Evolutionary conservation across 306 rosid species (phyloP).

Genomic region (Ceratonia siliqua): DNA sequence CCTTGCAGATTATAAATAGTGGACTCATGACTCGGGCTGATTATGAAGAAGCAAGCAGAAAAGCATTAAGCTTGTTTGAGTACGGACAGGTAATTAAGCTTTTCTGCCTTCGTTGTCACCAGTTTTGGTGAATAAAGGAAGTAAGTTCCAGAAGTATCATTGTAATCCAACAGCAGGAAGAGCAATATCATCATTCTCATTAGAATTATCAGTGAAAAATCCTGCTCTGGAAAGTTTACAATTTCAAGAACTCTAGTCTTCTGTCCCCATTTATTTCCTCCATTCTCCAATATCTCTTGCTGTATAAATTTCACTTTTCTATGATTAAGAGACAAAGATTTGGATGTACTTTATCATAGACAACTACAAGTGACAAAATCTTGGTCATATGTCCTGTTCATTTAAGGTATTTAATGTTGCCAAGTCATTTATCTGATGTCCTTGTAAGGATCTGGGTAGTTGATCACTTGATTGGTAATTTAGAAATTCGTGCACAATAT

Average conservation of each 20-base stretch:
- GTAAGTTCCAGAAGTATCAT: background rate
- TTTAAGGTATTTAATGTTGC: background rate
- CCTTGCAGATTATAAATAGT: constrained; percentile 62
- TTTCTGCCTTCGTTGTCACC: constrained; percentile 11
- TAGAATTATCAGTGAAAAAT: background rate
- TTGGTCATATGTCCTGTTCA: background rate
- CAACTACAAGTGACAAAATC: background rate
- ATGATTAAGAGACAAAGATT: background rate
- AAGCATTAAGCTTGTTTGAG: constrained; percentile 74
- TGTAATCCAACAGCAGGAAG: background rate
- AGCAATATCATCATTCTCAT: background rate
- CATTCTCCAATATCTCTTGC: background rate
- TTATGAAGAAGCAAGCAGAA: constrained; percentile 77
- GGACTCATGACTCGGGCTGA: constrained; percentile 84
- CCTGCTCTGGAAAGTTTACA: no score
- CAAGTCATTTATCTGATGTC: background rate
- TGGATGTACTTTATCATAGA: background rate
- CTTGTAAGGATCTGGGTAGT: background rate
- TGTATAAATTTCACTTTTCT: background rate
- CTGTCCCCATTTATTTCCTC: background rate
- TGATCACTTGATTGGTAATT: constrained; percentile 8
- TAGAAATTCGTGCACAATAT: background rate
- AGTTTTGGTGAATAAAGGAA: background rate
- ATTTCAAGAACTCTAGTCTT: background rate
- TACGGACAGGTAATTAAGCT: constrained; percentile 77